Percentiles rank a stretch among this genome's conserved stretches.
Conservation (phyloP, 768 basidiomycete species). For the Ephemerocybe angulata region DNA sequence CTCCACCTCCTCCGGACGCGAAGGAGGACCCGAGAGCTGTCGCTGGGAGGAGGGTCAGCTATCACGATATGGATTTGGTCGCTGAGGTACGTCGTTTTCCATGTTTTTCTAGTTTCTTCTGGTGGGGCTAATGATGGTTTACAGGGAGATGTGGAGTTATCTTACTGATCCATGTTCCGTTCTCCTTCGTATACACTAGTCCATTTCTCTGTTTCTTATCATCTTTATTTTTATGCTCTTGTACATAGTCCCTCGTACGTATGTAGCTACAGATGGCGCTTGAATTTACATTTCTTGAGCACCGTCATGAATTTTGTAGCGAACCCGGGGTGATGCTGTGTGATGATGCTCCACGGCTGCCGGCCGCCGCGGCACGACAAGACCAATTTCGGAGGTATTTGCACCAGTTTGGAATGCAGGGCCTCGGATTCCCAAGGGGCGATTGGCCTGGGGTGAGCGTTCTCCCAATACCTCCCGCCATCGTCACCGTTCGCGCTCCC, state of each 20-base stretch:
- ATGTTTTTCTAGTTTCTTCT: not conserved
- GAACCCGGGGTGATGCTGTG: no score
- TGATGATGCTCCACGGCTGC: no score
- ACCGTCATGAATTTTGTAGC: no score
- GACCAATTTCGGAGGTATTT: no score
- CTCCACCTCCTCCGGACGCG: conserved; percentile 82
- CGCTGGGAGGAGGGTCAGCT: conserved; percentile 85
- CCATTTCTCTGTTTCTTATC: conserved; percentile 9
- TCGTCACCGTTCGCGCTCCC: not conserved
- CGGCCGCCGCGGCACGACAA: no score
- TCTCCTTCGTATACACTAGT: no score
- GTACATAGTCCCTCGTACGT: conserved; percentile 10
- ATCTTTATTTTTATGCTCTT: conserved; percentile 4
- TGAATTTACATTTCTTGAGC: no score
- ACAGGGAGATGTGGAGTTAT: conserved; percentile 61
- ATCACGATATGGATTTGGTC: conserved; percentile 93
- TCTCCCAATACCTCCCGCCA: conserved; percentile 2
- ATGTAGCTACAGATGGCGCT: no score
- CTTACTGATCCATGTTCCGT: conserved; percentile 33
- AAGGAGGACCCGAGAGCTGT: conserved; percentile 92
- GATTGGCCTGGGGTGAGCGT: conserved; percentile 6
- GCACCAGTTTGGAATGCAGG: no score
- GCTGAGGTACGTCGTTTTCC: conserved; percentile 54
- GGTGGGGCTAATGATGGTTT: conserved; percentile 16
- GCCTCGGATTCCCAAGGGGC: no score